phyloP scores from a whole-genome alignment of 129 eudicot genomes.

The Heracleum sosnowskyi region DNA sequence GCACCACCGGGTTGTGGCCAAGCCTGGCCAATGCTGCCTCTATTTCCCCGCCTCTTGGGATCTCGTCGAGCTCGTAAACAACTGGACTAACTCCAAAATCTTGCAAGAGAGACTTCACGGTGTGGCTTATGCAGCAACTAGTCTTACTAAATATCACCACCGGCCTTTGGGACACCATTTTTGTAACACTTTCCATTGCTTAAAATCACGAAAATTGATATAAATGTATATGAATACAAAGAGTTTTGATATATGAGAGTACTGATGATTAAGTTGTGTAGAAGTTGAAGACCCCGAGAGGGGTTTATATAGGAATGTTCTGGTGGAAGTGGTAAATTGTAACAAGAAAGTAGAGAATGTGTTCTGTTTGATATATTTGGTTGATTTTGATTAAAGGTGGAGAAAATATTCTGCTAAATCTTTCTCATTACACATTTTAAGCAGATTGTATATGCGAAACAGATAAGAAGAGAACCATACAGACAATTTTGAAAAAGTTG shows the following conservation, averaged over 20 bases:
- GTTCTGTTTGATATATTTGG: background rate
- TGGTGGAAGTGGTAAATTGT: background rate
- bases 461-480: background rate
- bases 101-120: slow-evolving; percentile 45
- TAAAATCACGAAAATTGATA: too few relatives aligned
- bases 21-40: slow-evolving; percentile 51
- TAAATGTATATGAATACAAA: background rate
- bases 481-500: background rate
- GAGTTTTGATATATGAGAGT: background rate
- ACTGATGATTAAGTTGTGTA: background rate
- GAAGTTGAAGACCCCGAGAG: background rate
- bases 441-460: background rate
- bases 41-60: slow-evolving; percentile 46
- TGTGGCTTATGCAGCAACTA: slow-evolving; percentile 59
- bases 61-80: slow-evolving; percentile 73
- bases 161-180: slow-evolving; percentile 57
- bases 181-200: slow-evolving; percentile 54
- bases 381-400: background rate
- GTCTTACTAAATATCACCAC: slow-evolving; percentile 81
- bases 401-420: too few relatives aligned
- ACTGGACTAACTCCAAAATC: slow-evolving; percentile 60
- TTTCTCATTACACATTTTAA: too few relatives aligned
- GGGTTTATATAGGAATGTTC: background rate
- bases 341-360: background rate
- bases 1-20: slow-evolving; percentile 56